A percentile compares a stretch with the other conserved stretches of the same genome.
phyloP scores from a whole-genome alignment of 2,329 filamentous ascomycete species.

The Colletotrichum chrysophilum region DNA sequence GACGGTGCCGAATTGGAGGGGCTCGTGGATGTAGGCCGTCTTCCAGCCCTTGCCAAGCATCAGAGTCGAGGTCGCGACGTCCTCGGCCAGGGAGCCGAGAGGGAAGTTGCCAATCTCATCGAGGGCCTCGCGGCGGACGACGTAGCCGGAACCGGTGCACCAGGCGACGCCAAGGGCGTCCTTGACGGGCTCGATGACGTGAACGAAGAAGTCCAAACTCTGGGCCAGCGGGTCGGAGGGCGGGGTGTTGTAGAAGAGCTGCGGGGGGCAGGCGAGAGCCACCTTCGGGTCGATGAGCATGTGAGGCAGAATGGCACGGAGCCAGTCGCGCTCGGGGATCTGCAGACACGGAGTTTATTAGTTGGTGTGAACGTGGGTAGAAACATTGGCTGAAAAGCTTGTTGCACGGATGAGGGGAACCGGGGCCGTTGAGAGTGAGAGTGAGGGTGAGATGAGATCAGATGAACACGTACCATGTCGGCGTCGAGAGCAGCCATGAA shows the following conservation, averaged over 20 bases:
- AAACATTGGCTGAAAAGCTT: neutral
- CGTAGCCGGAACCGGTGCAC: slow-evolving; percentile 69
- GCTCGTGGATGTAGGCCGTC: slow-evolving; percentile 64
- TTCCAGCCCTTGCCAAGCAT: slow-evolving; percentile 67
- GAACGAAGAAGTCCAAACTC: slow-evolving; percentile 63
- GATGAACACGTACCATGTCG: slow-evolving; percentile 56
- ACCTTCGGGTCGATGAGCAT: slow-evolving; percentile 61
- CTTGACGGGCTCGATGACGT: slow-evolving; percentile 56
- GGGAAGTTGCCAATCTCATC: slow-evolving; percentile 68
- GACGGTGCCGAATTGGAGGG: slow-evolving; percentile 64
- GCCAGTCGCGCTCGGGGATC: slow-evolving; percentile 66
- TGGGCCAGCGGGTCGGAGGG: slow-evolving; percentile 62
- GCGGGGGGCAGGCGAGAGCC: slow-evolving; percentile 64
- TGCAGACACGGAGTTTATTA: slow-evolving; percentile 22
- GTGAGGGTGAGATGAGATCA: neutral
- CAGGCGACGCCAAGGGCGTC: slow-evolving; percentile 61
- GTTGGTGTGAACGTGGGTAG: neutral
- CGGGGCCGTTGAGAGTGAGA: neutral
- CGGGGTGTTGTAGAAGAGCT: slow-evolving; percentile 69
- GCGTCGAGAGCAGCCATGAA: slow-evolving; percentile 70
- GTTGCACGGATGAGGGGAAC: neutral
- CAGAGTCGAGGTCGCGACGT: slow-evolving; percentile 62
- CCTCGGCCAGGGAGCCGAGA: slow-evolving; percentile 63
- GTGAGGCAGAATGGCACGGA: slow-evolving; percentile 64
- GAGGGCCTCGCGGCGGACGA: slow-evolving; percentile 63